Evolutionary conservation across 2,329 filamentous ascomycete species (phyloP), one percentile per base, ranked within the genome.

Genomic region (Curvularia hawaiiensis): DNA sequence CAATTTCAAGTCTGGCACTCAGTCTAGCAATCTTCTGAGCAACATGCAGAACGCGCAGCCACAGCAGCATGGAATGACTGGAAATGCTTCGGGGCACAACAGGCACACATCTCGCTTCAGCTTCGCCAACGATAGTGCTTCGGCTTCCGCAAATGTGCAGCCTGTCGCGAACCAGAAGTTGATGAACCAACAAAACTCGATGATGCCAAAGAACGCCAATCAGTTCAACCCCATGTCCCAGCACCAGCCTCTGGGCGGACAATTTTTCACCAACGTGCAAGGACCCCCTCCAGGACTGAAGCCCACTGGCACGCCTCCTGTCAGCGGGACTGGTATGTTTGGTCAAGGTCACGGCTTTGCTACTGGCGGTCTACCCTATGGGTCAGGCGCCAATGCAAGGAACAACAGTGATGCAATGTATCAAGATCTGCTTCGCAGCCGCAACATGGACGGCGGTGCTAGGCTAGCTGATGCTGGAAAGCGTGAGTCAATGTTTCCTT

Each of bases 401-500:
- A 93, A 96, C 68, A 86, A 84, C 64, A 85, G 88, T 65, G 90
- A 93, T 66, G 82, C 95, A 75, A 85, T 96, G 79, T 75, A 75
- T 67, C 90, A 92, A 76, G 90, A 91, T 75, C 82, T 97, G 72
- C 85, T 96, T 73, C 88, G 92, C 72, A 85, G 86, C 73, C 86
- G 82, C 62, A 80, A 77, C 68, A 76, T 79, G 75, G 83, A 85
- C 71, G 83, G 85, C 71, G 85, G 85, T 76, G 85, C 84, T 77
- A 90, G 92, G 79, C 84, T 85, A 77, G 88, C 90, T 80, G 92
- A 96, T 82, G 85, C 88, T 79, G 88, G 88, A 88, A 97, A 97
- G 92, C 92, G 92, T 97, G 92, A 97, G 92, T 97, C 90, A 84
- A 89, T 92, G 84, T 90, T 93, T 87, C 91, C 92, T 89, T 91